Conservation (phyloP, 257 asterid species). For the Fraxinus quadrangulata region DNA sequence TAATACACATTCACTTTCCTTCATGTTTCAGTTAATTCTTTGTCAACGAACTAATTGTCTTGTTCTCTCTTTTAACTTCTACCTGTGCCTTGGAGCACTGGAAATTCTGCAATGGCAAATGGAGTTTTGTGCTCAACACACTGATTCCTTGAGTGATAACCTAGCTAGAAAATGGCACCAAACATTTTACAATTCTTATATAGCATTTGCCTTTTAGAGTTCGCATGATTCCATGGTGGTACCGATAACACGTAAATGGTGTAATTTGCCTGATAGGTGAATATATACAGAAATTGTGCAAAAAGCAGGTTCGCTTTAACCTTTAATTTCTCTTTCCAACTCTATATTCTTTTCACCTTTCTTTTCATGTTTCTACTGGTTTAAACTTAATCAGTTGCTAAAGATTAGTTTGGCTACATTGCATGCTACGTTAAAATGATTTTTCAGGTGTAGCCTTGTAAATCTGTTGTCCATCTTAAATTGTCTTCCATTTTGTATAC, state of each 20-base stretch:
- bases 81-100: background rate
- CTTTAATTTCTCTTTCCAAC: background rate
- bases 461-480: slow-evolving; percentile 12
- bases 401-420: background rate
- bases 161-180: background rate
- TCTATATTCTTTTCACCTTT: background rate
- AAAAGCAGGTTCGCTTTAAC: background rate
- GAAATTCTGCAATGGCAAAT: background rate
- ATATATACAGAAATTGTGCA: background rate
- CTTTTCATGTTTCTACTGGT: background rate
- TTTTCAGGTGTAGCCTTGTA: background rate
- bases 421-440: background rate
- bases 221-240: slow-evolving; percentile 1
- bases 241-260: background rate
- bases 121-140: background rate
- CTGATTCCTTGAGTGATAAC: background rate
- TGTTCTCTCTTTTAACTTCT: background rate
- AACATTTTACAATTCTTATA: background rate
- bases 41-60: no score
- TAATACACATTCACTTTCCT: background rate
- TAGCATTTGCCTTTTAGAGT: background rate
- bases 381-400: background rate
- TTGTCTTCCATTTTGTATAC: slow-evolving; percentile 24
- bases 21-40: background rate
- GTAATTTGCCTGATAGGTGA: background rate